Conservation (phyloP, 2,329 filamentous ascomycete genomes). For the Diaporthe capsici region DNA sequence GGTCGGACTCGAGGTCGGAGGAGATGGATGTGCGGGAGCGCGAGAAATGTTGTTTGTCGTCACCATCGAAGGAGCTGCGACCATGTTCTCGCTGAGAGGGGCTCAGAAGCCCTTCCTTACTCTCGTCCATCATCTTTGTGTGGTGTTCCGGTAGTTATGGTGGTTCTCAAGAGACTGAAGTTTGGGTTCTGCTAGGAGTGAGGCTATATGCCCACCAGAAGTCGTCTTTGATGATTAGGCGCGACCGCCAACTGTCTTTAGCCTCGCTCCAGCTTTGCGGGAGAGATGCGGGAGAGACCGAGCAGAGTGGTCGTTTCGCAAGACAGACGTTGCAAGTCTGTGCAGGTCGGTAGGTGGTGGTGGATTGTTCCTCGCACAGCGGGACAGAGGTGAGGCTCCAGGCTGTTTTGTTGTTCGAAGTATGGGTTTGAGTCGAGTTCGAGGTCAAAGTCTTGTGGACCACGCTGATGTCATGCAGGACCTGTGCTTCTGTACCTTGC, state of each 20-base stretch:
- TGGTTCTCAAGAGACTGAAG: background rate
- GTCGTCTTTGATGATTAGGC: background rate
- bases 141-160: background rate
- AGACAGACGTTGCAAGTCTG: background rate
- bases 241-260: background rate
- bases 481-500: slow-evolving; percentile 15
- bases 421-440: background rate
- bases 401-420: background rate
- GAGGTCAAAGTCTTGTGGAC: background rate
- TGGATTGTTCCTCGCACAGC: slow-evolving; percentile 8
- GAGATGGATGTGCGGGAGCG: slow-evolving; percentile 39
- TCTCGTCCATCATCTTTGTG: slow-evolving; percentile 37
- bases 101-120: slow-evolving; percentile 40
- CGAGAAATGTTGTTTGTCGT: background rate
- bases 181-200: background rate
- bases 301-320: background rate
- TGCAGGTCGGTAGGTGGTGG: background rate
- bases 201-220: background rate
- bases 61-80: slow-evolving; percentile 17
- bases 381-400: slow-evolving; percentile 10
- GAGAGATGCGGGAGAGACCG: background rate
- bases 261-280: background rate
- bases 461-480: slow-evolving; percentile 23
- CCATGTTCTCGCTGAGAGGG: slow-evolving; percentile 32
- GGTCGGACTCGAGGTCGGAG: slow-evolving; percentile 48